phyloP scores from a whole-genome alignment of 176 grass and related monocot species.

The Triticum monococcum region DNA sequence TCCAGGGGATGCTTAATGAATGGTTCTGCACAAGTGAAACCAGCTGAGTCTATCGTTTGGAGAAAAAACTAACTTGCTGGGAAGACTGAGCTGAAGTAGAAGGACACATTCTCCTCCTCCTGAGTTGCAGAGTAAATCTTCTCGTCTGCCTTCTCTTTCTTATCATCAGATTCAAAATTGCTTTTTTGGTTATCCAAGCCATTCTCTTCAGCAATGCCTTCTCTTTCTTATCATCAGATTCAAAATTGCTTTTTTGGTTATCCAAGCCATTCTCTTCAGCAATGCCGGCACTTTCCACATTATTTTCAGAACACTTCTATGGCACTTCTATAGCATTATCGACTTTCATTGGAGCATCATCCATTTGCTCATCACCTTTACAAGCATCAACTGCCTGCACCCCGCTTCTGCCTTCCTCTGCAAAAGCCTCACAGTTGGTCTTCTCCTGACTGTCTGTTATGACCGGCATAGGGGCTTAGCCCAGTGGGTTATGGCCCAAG shows the following conservation, averaged over 20 bases:
- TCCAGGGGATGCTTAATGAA: too few species aligned
- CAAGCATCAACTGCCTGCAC: conserved; percentile 9
- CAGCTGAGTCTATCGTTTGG: too few species aligned
- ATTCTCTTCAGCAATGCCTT: conserved; percentile 31
- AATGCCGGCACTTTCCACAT: neutral
- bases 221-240: conserved; percentile 1
- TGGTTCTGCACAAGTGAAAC: too few species aligned
- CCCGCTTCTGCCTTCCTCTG: neutral
- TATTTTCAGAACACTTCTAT: conserved; percentile 4
- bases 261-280: conserved; percentile 27
- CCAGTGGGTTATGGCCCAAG: too few species aligned
- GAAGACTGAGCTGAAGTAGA: too few species aligned
- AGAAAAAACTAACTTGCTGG: too few species aligned
- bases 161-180: conserved; percentile 9
- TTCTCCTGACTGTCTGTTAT: too few species aligned
- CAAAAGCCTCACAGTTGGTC: neutral
- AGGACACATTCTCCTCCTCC: conserved; percentile 13
- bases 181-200: conserved; percentile 9
- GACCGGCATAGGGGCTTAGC: too few species aligned
- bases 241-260: neutral
- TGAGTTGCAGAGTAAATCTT: conserved; percentile 10
- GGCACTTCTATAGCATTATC: neutral
- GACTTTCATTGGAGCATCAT: neutral
- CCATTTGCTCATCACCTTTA: conserved; percentile 16
- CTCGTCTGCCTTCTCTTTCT: conserved; percentile 5